Base-by-base conservation (phyloP, 2,329 filamentous ascomycete genomes). In the Penicillium sp. region DNA sequence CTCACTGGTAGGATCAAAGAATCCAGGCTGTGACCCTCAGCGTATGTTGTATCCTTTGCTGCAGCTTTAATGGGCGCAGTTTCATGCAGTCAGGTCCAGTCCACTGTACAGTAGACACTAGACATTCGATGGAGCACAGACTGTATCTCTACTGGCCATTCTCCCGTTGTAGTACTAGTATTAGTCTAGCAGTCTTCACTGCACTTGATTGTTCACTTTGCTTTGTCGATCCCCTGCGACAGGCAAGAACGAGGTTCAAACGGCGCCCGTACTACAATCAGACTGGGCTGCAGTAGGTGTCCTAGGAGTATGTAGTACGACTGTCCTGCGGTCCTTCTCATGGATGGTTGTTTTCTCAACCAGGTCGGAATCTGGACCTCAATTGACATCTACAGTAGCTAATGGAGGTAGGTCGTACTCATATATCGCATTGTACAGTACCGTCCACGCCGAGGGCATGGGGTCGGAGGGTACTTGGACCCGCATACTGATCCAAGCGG, bases 401-500 rank as follows among this genome's bases (percentile, higher is more conserved):
- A 13, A 27, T 13, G 12, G 6, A 13, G 24, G 24, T 18, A 18
- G 28, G 24, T 28, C 9, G n/a, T 24, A 34, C 39, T 33, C 40
- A 29, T 29, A 13, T 11, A 18, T 24, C 32, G 4, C 18, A 41
- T 18, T 18, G 18, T 18, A 18, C 18, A 18, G 18, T 18, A 18
- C 18, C 18, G 32, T 33, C 25, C 40, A 43, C 44, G 49, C 53
- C 46, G 54, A 58, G 54, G 50, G 42, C 35, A 45, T 13, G 38
- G 24, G 40, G 34, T 7, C 11, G 8, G 25, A 4, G 8, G 50
- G 54, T 57, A 57, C 54, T 43, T 53, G 26, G 11, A n/a, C 50
- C 39, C 47, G 49, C 54, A 53, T 54, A 54, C 48, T 58, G 32
- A 43, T 32, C 26, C 27, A 25, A 46, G 53, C 43, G 49, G 52